Conservation (phyloP, 2,329 filamentous ascomycete species). For the Curvularia spicifera region DNA sequence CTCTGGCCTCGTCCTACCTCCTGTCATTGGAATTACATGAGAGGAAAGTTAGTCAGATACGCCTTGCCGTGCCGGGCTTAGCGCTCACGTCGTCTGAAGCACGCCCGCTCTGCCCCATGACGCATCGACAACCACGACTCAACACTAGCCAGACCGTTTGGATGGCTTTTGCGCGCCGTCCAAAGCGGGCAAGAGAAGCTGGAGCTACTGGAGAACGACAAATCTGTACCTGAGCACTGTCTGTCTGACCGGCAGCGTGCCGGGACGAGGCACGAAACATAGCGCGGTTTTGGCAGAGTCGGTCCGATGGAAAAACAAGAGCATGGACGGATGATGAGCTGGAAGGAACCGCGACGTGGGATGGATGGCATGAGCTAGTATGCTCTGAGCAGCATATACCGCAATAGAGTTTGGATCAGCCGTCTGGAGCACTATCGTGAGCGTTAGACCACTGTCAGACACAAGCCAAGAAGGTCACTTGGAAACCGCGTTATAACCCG, state of each 20-base stretch:
- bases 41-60: not conserved
- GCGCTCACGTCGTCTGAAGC: not conserved
- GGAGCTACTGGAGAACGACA: conserved; percentile 7
- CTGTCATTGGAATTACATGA: not conserved
- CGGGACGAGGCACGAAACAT: conserved; percentile 16
- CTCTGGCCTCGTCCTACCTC: not conserved
- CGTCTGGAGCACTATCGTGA: conserved; percentile 1
- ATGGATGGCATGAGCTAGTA: conserved; percentile 16
- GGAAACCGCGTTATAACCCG: conserved; percentile 9
- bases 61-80: not conserved
- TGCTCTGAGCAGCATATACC: conserved; percentile 7
- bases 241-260: conserved; percentile 2
- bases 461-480: conserved; percentile 2
- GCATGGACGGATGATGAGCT: conserved; percentile 9
- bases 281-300: conserved; percentile 14
- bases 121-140: not conserved
- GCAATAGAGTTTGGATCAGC: conserved; percentile 8
- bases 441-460: conserved; percentile 7
- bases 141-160: conserved; percentile 5
- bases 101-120: not conserved
- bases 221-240: conserved; percentile 14
- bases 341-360: conserved; percentile 10
- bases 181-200: conserved; percentile 3
- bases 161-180: not conserved
- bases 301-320: conserved; percentile 12